phyloP scores from a whole-genome alignment of 2,329 filamentous ascomycete species.

The Colletotrichum sp. region DNA sequence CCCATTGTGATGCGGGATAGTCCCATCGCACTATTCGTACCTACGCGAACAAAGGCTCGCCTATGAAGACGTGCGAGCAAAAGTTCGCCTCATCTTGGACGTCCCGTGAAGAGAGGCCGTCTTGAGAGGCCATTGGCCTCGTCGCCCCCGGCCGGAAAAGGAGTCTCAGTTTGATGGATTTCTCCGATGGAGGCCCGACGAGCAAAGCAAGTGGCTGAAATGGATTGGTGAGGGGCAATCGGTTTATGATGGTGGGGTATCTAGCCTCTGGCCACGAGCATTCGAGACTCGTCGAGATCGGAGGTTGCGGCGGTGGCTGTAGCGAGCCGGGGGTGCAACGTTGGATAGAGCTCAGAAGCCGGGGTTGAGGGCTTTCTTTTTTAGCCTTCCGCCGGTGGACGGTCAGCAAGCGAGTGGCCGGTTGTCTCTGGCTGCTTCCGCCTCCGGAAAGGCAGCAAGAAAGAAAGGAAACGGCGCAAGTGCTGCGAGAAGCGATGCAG shows the following conservation, averaged over 20 bases:
- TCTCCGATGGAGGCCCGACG: conserved; percentile 18
- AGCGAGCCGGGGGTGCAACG: background rate
- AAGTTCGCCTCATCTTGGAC: background rate
- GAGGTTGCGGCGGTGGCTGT: conserved; percentile 2
- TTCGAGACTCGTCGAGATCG: conserved; percentile 20
- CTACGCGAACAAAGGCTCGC: background rate
- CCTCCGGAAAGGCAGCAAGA: background rate
- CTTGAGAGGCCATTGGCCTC: conserved; percentile 4
- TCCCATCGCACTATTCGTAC: background rate
- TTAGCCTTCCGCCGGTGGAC: background rate
- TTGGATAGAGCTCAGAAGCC: background rate
- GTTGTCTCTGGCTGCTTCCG: conserved; percentile 7
- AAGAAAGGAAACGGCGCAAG: background rate
- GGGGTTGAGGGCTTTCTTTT: background rate
- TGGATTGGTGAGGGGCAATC: conserved; percentile 17
- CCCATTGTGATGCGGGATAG: conserved; percentile 6
- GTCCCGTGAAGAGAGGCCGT: background rate
- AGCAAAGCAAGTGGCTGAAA: conserved; percentile 15
- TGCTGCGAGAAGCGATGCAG: background rate
- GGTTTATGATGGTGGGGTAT: conserved; percentile 20
- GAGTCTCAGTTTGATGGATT: conserved; percentile 16
- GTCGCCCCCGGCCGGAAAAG: conserved; percentile 1
- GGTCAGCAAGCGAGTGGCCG: conserved; percentile 4
- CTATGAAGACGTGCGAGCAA: background rate
- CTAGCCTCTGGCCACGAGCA: background rate